Conservation (phyloP, 2,329 filamentous ascomycete species). For the Xylaria sp. region DNA sequence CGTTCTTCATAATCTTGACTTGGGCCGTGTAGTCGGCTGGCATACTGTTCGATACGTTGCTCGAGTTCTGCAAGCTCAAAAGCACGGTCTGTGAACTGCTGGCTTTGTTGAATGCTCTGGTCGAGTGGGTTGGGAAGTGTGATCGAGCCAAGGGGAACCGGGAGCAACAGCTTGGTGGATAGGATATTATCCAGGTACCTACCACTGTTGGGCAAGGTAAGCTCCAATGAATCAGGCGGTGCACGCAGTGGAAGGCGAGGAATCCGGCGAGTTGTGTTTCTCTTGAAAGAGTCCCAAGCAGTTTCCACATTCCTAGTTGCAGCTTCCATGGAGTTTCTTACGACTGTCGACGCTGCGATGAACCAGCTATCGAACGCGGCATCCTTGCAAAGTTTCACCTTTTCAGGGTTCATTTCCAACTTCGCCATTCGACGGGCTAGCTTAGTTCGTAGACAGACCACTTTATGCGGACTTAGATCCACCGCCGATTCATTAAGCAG, state of each 20-base stretch:
- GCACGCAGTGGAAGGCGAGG: conserved; percentile 54
- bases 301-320: conserved; percentile 47
- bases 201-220: conserved; percentile 56
- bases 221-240: conserved; percentile 42
- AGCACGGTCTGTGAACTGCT: conserved; percentile 38
- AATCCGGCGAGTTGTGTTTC: conserved; percentile 51
- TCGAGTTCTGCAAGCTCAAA: conserved; percentile 38
- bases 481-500: conserved; percentile 55
- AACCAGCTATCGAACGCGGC: conserved; percentile 44
- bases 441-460: conserved; percentile 59
- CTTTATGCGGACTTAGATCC: conserved; percentile 48
- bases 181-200: conserved; percentile 46
- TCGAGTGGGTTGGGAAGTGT: conserved; percentile 40
- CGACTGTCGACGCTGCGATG: conserved; percentile 40
- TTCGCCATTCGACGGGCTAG: conserved; percentile 68
- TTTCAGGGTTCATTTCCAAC: conserved; percentile 53
- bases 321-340: conserved; percentile 46
- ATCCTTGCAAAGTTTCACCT: background rate
- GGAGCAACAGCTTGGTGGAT: background rate
- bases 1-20: background rate
- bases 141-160: background rate
- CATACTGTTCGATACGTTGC: conserved; percentile 2
- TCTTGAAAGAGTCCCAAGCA: conserved; percentile 56
- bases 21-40: background rate
- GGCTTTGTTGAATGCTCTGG: conserved; percentile 40